Base-by-base conservation (phyloP, 192 early-diverging fungal species). In the Ambispora gerdemannii region DNA sequence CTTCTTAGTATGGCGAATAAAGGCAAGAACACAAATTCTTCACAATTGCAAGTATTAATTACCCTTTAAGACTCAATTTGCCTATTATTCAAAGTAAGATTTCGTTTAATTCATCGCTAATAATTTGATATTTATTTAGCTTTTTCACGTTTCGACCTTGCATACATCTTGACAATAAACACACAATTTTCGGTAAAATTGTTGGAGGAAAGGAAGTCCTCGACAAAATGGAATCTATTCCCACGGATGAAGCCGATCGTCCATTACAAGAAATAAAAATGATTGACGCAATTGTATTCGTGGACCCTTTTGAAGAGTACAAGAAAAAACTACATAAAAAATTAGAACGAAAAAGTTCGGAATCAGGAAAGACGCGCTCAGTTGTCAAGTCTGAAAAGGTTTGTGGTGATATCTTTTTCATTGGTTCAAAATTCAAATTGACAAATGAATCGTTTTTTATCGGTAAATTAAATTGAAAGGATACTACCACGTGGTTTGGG, bases 1-100 rank as follows among this genome's bases (percentile, higher is more conserved):
- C 77, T 96, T 17, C 81, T 99, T 47, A 90, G 89, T 27, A 98
- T 99, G 96, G 97, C 97, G 2, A 99, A 99, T 78, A 85, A 86
- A 30, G 97, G 97, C 20, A 87, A 89, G 36, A 84, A 93, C 52
- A 98, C 96, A 22, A 99, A 99, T 74, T 80, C 82, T 11, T 94
- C 92, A 0, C 94, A 88, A 74, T 83, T 89, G 85, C 86, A 77
- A 84, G 81, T 75, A 58, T 34, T 34, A 58, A 58, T 56, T 35
- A 1, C 6, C 8, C 2, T 70, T 51, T 34, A 0, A n/a, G n/a
- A 15, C 22, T 67, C 1, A 36, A 2, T 22, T 20, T 15, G 49
- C 19, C 4, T n/a, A 3, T 55, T 47, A 0, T 67, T 28, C 13
- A 17, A 50, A 51, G 36, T 25, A 55, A 28, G 10, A 24, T 22